Conservation (phyloP, 495 filamentous ascomycete species). For the Aspergillus carlsbadensis region DNA sequence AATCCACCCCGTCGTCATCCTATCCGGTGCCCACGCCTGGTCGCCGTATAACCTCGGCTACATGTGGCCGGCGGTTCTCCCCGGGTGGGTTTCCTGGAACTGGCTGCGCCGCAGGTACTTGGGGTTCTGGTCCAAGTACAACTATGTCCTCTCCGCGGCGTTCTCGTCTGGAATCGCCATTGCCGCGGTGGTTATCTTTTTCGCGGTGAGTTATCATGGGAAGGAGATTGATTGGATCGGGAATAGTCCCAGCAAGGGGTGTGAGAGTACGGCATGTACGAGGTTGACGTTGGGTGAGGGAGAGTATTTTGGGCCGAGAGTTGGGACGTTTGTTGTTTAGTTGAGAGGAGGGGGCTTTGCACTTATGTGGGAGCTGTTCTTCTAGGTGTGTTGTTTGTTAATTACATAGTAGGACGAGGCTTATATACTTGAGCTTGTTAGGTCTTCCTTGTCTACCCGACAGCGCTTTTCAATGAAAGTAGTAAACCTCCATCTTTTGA, state of each 20-base stretch:
- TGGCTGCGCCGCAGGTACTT: neutral
- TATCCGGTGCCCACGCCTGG: neutral
- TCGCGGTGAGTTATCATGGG: neutral
- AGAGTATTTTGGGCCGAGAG: neutral
- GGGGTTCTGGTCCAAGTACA: slow-evolving; percentile 9
- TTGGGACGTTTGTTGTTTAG: neutral
- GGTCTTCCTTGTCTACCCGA: no score
- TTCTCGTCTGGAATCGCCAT: slow-evolving; percentile 6
- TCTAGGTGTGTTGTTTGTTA: no score
- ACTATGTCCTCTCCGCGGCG: slow-evolving; percentile 10
- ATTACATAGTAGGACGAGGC: no score
- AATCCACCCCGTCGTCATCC: neutral
- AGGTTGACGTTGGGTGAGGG: neutral
- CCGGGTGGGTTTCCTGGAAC: neutral
- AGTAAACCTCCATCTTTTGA: no score
- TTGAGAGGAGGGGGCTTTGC: no score
- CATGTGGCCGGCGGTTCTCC: neutral
- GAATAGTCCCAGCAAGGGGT: neutral
- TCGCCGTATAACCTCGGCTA: neutral
- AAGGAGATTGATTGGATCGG: neutral
- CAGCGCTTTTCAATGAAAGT: no score
- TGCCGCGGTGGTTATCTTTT: slow-evolving; percentile 17
- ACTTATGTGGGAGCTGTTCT: no score
- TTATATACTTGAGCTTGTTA: no score
- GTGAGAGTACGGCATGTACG: neutral